Percentiles rank a stretch among this genome's conserved stretches.
Evolutionary conservation across 23 red algal species (phyloP).

Genomic region (Chondrus crispus): DNA sequence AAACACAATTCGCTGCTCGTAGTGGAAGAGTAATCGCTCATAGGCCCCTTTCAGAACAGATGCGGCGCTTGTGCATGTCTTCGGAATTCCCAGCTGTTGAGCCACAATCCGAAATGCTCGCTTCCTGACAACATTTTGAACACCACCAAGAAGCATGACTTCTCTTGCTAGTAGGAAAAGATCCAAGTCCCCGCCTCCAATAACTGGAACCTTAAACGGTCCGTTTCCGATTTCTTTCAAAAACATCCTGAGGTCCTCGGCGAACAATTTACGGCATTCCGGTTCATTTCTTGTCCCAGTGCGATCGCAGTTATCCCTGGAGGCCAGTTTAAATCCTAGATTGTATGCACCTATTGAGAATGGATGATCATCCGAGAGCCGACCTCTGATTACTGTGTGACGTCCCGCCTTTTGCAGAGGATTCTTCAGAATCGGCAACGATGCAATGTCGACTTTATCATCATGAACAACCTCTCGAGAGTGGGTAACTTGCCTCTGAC

Average conservation of each 20-base stretch:
- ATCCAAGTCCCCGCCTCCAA: slow-evolving; percentile 67
- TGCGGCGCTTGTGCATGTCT: slow-evolving; percentile 86
- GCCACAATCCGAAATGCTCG: slow-evolving; percentile 83
- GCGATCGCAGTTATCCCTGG: background rate
- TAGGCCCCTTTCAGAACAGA: slow-evolving; percentile 83
- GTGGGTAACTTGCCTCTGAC: no score
- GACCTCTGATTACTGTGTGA: slow-evolving; percentile 46
- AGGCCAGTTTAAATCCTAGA: slow-evolving; percentile 33
- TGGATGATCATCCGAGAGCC: slow-evolving; percentile 43
- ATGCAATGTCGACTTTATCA: slow-evolving; percentile 10
- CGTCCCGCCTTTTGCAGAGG: slow-evolving; percentile 41
- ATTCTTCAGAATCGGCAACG: slow-evolving; percentile 21
- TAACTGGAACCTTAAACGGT: slow-evolving; percentile 55
- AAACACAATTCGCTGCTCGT: slow-evolving; percentile 84
- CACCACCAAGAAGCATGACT: slow-evolving; percentile 79
- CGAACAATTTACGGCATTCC: slow-evolving; percentile 1
- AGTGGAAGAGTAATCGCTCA: slow-evolving; percentile 80
- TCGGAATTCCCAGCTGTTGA: slow-evolving; percentile 71
- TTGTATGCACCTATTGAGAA: slow-evolving; percentile 27
- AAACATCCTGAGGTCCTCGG: slow-evolving; percentile 35
- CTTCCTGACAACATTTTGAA: slow-evolving; percentile 79
- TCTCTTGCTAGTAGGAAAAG: slow-evolving; percentile 55
- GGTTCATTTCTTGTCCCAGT: background rate
- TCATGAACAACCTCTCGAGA: no score
- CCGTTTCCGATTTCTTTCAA: slow-evolving; percentile 26